A percentile compares a stretch with the other conserved stretches of the same genome.
Evolutionary conservation across 129 eudicot genomes (phyloP).

Genomic region (Helichrysum umbraculigerum): DNA sequence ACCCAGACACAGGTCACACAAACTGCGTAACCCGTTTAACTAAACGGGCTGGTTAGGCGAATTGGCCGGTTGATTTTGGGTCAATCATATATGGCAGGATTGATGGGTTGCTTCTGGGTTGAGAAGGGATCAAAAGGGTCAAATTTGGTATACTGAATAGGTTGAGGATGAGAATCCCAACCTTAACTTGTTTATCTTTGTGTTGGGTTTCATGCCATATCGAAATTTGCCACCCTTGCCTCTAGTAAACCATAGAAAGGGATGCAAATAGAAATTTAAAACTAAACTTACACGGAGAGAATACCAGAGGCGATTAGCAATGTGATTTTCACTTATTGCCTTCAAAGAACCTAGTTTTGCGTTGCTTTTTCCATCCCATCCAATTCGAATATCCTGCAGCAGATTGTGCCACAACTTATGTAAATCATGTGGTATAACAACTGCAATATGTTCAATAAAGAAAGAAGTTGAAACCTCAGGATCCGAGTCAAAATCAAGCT

Average conservation of each 20-base stretch:
- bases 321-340: constrained; percentile 41
- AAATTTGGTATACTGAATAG: no score
- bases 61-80: no score
- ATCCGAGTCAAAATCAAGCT: constrained; percentile 86
- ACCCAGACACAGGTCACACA: no score
- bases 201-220: no score
- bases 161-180: no score
- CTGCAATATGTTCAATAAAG: constrained; percentile 4
- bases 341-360: constrained; percentile 20
- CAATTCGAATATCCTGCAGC: constrained; percentile 55
- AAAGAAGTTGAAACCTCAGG: constrained; percentile 50
- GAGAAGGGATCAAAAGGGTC: no score
- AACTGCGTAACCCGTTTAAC: no score
- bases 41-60: no score
- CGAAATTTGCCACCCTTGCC: no score
- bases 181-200: no score
- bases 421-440: not conserved
- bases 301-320: constrained; percentile 45
- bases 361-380: constrained; percentile 26
- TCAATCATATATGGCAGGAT: no score
- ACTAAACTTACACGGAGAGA: constrained; percentile 56
- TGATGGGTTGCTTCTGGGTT: no score
- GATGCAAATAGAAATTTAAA: constrained; percentile 3
- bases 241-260: not conserved
- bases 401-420: constrained; percentile 18